Evolutionary conservation across 164 flowering plant species (phyloP).

Genomic region (Magnolia kwangsiensis): DNA sequence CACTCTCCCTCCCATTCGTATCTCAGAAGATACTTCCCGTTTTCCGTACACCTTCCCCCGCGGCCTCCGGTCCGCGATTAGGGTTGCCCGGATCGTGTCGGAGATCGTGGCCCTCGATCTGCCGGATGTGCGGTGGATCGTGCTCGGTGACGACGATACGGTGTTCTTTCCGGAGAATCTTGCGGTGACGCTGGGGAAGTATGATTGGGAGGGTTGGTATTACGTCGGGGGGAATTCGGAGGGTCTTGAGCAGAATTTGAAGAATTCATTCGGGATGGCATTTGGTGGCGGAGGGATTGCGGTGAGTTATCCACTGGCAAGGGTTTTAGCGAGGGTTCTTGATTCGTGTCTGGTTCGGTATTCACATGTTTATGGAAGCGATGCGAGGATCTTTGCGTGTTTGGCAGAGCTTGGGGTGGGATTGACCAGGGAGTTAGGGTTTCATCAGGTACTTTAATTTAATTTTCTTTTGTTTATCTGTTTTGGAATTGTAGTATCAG

Average conservation of each 20-base stretch:
- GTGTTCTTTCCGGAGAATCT: constrained; percentile 69
- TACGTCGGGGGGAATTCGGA: constrained; percentile 72
- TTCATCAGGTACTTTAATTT: constrained; percentile 69
- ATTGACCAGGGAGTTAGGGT: constrained; percentile 78
- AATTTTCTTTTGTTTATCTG: background rate
- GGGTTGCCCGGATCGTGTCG: constrained; percentile 61
- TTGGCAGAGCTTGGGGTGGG: constrained; percentile 85
- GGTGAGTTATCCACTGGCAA: constrained; percentile 58
- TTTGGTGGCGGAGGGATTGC: constrained; percentile 95
- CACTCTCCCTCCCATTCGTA: constrained; percentile 38
- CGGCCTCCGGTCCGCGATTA: constrained; percentile 66
- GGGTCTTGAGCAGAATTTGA: constrained; percentile 57
- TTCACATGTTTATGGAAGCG: constrained; percentile 78
- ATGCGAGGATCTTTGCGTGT: constrained; percentile 64
- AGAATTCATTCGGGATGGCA: constrained; percentile 71
- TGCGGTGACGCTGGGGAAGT: constrained; percentile 53
- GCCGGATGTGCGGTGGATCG: constrained; percentile 60
- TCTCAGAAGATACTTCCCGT: constrained; percentile 47
- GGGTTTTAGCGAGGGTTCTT: constrained; percentile 55
- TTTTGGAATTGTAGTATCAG: background rate
- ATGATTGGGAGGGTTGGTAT: constrained; percentile 60
- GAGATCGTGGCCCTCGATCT: constrained; percentile 39
- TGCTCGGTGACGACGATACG: constrained; percentile 92
- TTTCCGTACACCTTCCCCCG: constrained; percentile 61
- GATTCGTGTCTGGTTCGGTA: constrained; percentile 78